Evolutionary conservation across 2,329 filamentous ascomycete species (phyloP), one percentile per base, ranked within the genome.

Genomic region (Hyphodiscus sp.): DNA sequence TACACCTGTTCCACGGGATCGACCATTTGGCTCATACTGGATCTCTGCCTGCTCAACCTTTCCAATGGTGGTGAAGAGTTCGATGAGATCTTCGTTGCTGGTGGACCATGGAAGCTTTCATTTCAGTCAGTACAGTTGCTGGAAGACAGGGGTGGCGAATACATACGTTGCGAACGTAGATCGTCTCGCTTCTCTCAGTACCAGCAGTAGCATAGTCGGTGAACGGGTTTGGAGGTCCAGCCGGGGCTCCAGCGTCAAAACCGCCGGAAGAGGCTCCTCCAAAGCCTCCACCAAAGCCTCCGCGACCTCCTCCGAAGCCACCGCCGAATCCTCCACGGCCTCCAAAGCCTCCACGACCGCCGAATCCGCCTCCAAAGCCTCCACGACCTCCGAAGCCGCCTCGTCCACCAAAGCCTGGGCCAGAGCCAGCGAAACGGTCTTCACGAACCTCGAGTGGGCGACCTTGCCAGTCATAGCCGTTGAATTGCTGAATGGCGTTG

Each of bases 31-130:
- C 71, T 99, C 94, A 68, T 99, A 97, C 73, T 99, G 94, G 53
- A 99, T 97, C 74, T 99, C 94, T n/a, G 94, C 94, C 65, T 94
- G 91, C 66, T 96, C 91, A 55, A 99, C 94, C 71, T 96, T 96
- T 60, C 94, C 94, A 67, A 99, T 99, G 11, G 94, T 99, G 18
- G 88, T 91, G 76, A 99, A 99, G 19, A 99, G 80, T 70, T 99
- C 94, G 53, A 97, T 83, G 23, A 99, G 77, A 71, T 99, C 94
- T 59, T 99, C 94, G 68, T 99, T 97, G 76, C 91, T 96, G 16
- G 94, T 99, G 26, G 94, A 97, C 94, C 94, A 99, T 13, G 94
- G 94, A 59, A 99, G 82, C 91, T 96, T 64, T 46, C 44, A 23
- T n/a, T n/a, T n/a, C 19, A 38, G 47, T 66, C 41, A 66, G 57